Base-by-base conservation (phyloP, 192 early-diverging fungal genomes). In the Coemansia sp. region DNA sequence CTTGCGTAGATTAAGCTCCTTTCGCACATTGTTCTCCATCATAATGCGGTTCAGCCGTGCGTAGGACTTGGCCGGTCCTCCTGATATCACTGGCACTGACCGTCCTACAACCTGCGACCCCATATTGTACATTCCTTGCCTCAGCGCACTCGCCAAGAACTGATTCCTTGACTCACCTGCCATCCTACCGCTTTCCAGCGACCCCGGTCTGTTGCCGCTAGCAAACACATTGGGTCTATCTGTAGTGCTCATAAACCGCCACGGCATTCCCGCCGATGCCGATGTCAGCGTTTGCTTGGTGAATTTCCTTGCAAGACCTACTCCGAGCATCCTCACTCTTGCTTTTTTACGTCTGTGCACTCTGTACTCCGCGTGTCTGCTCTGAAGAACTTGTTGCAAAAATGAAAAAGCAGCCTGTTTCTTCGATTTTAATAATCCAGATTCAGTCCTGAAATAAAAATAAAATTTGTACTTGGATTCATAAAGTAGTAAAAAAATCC, bases 21-120 rank as follows among this genome's bases (percentile, higher is more conserved):
- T 69, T n/a, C 87, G 82, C 32, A 88, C 71, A 48, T 84, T 80
- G 65, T 90, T 88, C 40, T 84, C 74, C 42, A 61, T 67, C 11
- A 90, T 66, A 45, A 90, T 87, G 21, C 73, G 63, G 69, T 85
- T 88, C 49, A 90, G 79, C 52, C 84, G 82, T 40, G 68, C 78
- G 48, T 88, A 90, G 41, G 87, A 77, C 43, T 63, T 63, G n/a
- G 65, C 73, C 12, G 76, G 66, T 40, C 75, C 78, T 40, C 73
- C 71, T 13, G 61, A 43, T 3, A 61, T 45, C 26, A 87, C 86
- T 32, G 72, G 69, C 56, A 90, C 71, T 13, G 87, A 80, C 37
- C 88, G 68, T 16, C 89, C 88, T 1, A 73, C 56, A 21, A 51
- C 47, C 39, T 21, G 57, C 15, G 55, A 4, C 3, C 57, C 67